Evolutionary conservation across 257 asterid genomes (phyloP).

Genomic region (Solanum piurae): DNA sequence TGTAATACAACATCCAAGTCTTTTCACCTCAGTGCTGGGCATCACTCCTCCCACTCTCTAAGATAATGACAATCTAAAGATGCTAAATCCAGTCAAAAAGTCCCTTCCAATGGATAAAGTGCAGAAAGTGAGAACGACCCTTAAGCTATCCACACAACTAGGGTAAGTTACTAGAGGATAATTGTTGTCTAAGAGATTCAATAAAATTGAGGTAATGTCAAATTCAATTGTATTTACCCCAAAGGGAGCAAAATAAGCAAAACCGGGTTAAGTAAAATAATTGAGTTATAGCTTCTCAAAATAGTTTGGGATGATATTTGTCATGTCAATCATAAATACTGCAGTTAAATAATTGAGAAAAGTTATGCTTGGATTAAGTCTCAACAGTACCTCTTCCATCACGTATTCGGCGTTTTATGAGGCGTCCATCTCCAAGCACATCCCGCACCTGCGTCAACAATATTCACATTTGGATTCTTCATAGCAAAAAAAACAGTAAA

Average conservation of each 20-base stretch:
- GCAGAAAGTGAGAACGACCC: not conserved
- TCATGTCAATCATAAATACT: not conserved
- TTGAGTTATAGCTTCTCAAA: not conserved
- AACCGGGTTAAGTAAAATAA: not conserved
- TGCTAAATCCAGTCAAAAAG: not conserved
- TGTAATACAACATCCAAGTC: not conserved
- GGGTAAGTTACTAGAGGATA: not conserved
- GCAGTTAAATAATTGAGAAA: not conserved
- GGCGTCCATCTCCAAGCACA: constrained; percentile 97
- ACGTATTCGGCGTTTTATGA: constrained; percentile 74
- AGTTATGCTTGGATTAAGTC: not conserved
- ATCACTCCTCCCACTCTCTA: not conserved
- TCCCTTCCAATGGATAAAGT: not conserved
- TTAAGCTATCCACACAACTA: not conserved
- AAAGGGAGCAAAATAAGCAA: not conserved
- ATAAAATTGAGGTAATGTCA: not conserved
- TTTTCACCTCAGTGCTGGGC: not conserved
- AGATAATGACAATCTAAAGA: not conserved
- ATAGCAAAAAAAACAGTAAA: not conserved
- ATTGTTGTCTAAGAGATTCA: not conserved
- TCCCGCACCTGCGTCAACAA: constrained; percentile 66
- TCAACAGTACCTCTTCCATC: constrained; percentile 73
- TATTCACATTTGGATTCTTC: not conserved
- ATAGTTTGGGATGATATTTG: not conserved
- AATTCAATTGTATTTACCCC: not conserved